Conservation (phyloP, 2,329 filamentous ascomycete genomes). For the Penicillium paneum region DNA sequence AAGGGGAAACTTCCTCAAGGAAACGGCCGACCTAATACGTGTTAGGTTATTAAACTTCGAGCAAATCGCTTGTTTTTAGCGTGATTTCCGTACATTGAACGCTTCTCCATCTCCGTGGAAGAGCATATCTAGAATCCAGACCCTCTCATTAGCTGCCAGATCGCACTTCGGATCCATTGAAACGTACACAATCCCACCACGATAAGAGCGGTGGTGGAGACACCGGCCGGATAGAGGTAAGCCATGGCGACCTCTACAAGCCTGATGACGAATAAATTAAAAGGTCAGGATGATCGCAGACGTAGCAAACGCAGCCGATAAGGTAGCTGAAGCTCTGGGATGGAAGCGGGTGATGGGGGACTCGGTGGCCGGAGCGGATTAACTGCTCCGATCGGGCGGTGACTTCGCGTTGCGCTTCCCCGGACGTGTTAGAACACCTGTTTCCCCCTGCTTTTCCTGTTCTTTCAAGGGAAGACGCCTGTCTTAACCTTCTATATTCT, state of each 20-base stretch:
- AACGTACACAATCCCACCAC: constrained; percentile 76
- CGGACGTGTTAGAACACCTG: constrained; percentile 18
- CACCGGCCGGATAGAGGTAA: constrained; percentile 63
- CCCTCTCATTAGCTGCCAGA: constrained; percentile 21
- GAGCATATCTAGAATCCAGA: constrained; percentile 74
- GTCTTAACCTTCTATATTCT: constrained; percentile 1
- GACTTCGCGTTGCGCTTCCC: constrained; percentile 23
- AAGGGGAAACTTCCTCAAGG: constrained; percentile 89
- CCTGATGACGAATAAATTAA: constrained; percentile 23
- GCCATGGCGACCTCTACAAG: constrained; percentile 56
- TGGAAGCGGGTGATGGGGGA: constrained; percentile 18
- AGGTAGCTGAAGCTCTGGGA: constrained; percentile 19
- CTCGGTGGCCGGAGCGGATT: constrained; percentile 33
- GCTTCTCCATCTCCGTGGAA: constrained; percentile 94
- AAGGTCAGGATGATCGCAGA: constrained; percentile 15
- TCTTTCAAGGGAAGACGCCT: neutral
- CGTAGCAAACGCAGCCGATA: constrained; percentile 16
- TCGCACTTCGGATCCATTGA: constrained; percentile 7
- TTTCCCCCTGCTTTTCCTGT: constrained; percentile 1
- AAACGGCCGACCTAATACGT: constrained; percentile 75
- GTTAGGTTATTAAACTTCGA: constrained; percentile 18
- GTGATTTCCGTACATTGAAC: constrained; percentile 71
- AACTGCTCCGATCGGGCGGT: constrained; percentile 26
- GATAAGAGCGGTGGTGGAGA: constrained; percentile 64
- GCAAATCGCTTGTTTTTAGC: neutral